Percentiles rank a stretch among this genome's conserved stretches.
phyloP scores from a whole-genome alignment of 495 filamentous ascomycete species.

The Tuber umbilicatum region DNA sequence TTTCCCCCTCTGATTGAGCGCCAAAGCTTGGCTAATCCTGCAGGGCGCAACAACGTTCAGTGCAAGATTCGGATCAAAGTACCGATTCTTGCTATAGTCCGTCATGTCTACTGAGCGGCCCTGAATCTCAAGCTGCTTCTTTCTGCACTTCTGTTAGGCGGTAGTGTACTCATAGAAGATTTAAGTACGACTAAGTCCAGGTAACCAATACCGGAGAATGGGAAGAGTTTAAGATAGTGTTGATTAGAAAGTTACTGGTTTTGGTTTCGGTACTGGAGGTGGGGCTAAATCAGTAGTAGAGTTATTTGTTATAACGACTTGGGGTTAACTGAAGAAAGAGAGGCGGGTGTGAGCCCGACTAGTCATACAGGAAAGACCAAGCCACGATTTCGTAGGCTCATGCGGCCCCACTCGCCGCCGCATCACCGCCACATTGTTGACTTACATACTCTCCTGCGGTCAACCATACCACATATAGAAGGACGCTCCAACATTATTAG shows the following conservation, averaged over 20 bases:
- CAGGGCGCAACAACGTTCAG: conserved; percentile 57
- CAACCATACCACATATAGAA: background rate
- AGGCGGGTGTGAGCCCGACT: background rate
- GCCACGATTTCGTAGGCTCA: background rate
- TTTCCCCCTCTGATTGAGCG: conserved; percentile 95
- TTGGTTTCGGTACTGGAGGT: too few species aligned
- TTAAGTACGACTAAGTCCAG: too few species aligned
- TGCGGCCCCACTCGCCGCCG: background rate
- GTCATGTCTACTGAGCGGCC: conserved; percentile 56
- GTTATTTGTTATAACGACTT: too few species aligned
- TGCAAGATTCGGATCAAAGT: conserved; percentile 69
- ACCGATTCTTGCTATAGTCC: conserved; percentile 68
- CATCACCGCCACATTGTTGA: background rate
- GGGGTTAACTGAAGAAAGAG: too few species aligned
- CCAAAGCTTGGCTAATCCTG: conserved; percentile 58
- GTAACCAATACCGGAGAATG: too few species aligned
- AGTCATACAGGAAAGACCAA: background rate
- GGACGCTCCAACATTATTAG: background rate
- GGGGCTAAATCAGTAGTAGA: too few species aligned
- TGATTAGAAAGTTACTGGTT: too few species aligned
- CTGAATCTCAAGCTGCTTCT: conserved; percentile 61
- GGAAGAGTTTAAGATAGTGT: too few species aligned
- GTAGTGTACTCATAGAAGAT: too few species aligned
- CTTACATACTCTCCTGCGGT: background rate
- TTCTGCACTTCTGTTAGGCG: conserved; percentile 48